Evolutionary conservation across 495 filamentous ascomycete genomes (phyloP).

Genomic region (Lophiostoma macrostomum): DNA sequence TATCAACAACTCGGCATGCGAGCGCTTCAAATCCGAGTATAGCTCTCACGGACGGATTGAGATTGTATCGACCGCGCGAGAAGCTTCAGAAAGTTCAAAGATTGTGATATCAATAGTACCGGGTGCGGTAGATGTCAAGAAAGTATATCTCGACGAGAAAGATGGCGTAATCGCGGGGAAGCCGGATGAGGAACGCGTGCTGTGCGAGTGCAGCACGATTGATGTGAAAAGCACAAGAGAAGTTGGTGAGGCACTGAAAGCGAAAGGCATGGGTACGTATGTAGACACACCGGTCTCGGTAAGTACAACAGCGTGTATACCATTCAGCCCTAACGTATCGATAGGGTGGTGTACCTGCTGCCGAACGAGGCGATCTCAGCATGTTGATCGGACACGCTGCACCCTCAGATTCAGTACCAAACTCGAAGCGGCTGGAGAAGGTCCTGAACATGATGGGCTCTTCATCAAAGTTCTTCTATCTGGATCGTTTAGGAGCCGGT

Average conservation of each 20-base stretch:
- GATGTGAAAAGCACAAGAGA: conserved; percentile 28
- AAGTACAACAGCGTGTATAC: background rate
- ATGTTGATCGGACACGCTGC: conserved; percentile 25
- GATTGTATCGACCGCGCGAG: conserved; percentile 17
- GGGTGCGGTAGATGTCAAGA: conserved; percentile 19
- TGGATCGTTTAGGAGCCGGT: conserved; percentile 40
- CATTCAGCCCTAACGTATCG: too few relatives aligned
- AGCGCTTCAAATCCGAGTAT: conserved; percentile 22
- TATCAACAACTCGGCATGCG: conserved; percentile 17
- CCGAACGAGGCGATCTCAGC: conserved; percentile 23
- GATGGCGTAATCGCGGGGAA: conserved; percentile 22
- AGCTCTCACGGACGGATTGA: conserved; percentile 14
- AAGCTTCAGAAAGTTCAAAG: conserved; percentile 25
- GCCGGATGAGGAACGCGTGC: conserved; percentile 9
- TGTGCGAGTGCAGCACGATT: conserved; percentile 33
- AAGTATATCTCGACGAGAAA: conserved; percentile 25
- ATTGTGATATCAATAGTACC: conserved; percentile 29
- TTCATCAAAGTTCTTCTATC: conserved; percentile 38
- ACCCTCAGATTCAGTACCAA: conserved; percentile 1
- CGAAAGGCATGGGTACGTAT: conserved; percentile 19
- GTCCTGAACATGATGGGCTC: conserved; percentile 35
- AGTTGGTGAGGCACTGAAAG: conserved; percentile 19
- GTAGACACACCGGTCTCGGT: conserved; percentile 33
- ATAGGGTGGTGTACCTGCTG: conserved; percentile 31
- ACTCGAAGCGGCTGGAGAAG: conserved; percentile 9